Percentiles rank a stretch among this genome's conserved stretches.
These are phyloP conservation scores for Tuber borchii DNA, from an alignment of 495 filamentous ascomycete species.

Conservation along the genomic window DNA sequence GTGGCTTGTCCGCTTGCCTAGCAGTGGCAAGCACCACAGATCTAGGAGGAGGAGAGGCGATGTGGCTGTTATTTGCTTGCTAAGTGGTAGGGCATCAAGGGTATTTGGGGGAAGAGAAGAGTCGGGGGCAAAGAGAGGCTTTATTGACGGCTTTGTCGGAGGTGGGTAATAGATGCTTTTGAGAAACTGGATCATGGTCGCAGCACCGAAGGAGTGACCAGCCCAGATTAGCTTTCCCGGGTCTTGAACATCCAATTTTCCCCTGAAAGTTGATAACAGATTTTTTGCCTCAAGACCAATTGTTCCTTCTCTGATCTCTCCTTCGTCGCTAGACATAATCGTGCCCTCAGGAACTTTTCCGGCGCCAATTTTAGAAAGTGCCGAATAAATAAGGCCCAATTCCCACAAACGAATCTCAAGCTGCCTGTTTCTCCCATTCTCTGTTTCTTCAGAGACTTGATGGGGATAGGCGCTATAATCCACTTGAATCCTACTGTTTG, in stretches of 20 bases:
- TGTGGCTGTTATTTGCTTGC: constrained; percentile 56
- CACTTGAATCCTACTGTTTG: constrained; percentile 30
- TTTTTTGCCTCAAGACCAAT: constrained; percentile 27
- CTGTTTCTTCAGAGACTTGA: constrained; percentile 31
- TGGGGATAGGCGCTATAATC: constrained; percentile 40
- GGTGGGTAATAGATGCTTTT: constrained; percentile 61
- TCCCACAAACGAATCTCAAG: constrained; percentile 68
- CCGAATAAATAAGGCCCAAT: constrained; percentile 56
- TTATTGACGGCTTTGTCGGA: constrained; percentile 14
- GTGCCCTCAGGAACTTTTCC: constrained; percentile 43
- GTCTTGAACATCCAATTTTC: constrained; percentile 55
- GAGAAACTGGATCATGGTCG: constrained; percentile 63
- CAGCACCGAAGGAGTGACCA: constrained; percentile 71
- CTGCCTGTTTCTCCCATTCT: constrained; percentile 54
- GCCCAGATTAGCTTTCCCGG: constrained; percentile 64
- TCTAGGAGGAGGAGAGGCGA: constrained; percentile 62
- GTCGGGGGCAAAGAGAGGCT: constrained; percentile 32
- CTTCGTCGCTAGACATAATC: constrained; percentile 40
- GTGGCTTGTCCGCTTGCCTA: constrained; percentile 49
- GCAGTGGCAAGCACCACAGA: constrained; percentile 65
- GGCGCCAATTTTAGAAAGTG: constrained; percentile 56
- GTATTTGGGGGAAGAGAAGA: constrained; percentile 49
- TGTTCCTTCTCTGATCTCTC: constrained; percentile 45
- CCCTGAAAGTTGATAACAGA: constrained; percentile 50
- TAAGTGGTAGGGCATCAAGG: constrained; percentile 49